Percentiles rank a stretch among this genome's conserved stretches.
phyloP scores from a whole-genome alignment of 2,329 filamentous ascomycete genomes.

The Cyphellophora attinorum region DNA sequence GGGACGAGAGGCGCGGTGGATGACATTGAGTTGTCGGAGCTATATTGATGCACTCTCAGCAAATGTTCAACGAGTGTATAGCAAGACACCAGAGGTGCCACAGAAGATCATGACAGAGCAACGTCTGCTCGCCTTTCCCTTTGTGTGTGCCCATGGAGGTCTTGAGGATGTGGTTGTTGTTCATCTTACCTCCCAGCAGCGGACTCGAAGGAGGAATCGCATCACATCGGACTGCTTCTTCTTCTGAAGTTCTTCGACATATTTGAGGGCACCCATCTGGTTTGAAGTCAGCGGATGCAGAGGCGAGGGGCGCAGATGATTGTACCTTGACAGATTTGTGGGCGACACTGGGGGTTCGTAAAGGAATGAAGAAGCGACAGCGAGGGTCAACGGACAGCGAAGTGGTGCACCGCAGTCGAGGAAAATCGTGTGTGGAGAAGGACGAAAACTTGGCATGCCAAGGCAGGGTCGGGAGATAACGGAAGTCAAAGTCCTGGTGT shows the following conservation, averaged over 20 bases:
- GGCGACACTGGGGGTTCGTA: background rate
- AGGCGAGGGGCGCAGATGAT: too few species aligned
- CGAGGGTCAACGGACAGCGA: too few species aligned
- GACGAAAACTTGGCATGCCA: too few species aligned
- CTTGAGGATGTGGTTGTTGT: slow-evolving; percentile 20
- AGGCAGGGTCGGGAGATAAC: too few species aligned
- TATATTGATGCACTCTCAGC: slow-evolving; percentile 99
- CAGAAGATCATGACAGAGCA: slow-evolving; percentile 25
- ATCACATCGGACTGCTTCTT: slow-evolving; percentile 99
- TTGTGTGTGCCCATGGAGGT: slow-evolving; percentile 3
- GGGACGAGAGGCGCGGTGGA: slow-evolving; percentile 96
- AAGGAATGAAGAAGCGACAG: too few species aligned
- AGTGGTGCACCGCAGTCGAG: too few species aligned
- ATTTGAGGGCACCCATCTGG: slow-evolving; percentile 90
- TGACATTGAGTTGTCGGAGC: slow-evolving; percentile 99
- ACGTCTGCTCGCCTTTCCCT: slow-evolving; percentile 2
- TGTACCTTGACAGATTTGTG: slow-evolving; percentile 1
- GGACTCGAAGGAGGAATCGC: slow-evolving; percentile 98
- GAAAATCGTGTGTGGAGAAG: too few species aligned
- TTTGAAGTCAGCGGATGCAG: background rate
- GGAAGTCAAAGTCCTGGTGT: too few species aligned
- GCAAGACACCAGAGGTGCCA: slow-evolving; percentile 47
- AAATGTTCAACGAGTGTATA: slow-evolving; percentile 99
- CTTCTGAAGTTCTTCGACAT: slow-evolving; percentile 99
- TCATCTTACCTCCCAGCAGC: slow-evolving; percentile 88